These are phyloP conservation scores for Massarina eburnea DNA, from an alignment of 2,329 filamentous ascomycete genomes.

Conservation along the genomic window DNA sequence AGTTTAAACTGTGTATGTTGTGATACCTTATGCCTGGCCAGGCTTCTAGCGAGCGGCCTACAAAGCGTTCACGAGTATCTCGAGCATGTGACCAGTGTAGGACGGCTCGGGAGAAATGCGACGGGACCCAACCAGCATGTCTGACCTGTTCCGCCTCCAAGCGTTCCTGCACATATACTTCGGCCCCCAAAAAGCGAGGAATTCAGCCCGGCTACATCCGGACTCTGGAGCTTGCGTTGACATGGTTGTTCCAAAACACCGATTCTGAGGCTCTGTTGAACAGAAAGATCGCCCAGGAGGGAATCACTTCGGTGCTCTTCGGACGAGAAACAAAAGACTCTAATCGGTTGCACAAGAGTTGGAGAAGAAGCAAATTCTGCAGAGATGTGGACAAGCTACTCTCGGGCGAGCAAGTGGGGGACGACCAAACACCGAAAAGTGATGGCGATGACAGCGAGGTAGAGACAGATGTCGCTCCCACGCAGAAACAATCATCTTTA, in stretches of 20 bases:
- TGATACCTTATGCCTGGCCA: background rate
- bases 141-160: conserved; percentile 66
- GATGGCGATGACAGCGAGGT: conserved; percentile 32
- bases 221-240: conserved; percentile 69
- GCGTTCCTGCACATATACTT: conserved; percentile 69
- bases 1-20: too few relatives aligned
- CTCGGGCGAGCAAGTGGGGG: conserved; percentile 45
- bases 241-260: conserved; percentile 65
- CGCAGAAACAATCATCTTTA: conserved; percentile 7
- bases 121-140: conserved; percentile 67
- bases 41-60: conserved; percentile 19
- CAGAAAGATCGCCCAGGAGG: conserved; percentile 53
- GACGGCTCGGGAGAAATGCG: conserved; percentile 70
- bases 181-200: conserved; percentile 73
- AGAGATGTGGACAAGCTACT: conserved; percentile 65
- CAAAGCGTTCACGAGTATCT: conserved; percentile 64
- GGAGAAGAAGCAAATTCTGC: conserved; percentile 64
- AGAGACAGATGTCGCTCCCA: conserved; percentile 13
- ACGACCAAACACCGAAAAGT: conserved; percentile 19
- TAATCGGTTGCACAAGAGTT: conserved; percentile 61
- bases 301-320: conserved; percentile 52
- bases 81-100: conserved; percentile 71
- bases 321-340: conserved; percentile 57
- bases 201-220: conserved; percentile 77
- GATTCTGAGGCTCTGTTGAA: conserved; percentile 62